phyloP scores from a whole-genome alignment of 2,329 filamentous ascomycete genomes.

The Neonectria hederae region DNA sequence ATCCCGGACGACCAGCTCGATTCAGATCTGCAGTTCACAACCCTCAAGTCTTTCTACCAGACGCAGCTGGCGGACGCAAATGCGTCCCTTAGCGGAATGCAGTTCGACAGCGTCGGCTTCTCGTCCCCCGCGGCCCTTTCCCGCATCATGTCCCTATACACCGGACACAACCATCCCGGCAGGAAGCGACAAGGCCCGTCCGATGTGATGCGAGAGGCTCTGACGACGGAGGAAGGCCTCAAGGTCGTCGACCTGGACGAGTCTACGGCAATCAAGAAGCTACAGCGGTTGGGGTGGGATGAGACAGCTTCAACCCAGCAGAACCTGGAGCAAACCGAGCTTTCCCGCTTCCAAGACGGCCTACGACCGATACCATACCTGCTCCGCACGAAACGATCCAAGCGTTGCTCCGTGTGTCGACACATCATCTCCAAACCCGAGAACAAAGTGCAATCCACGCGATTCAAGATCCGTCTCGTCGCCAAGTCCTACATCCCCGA shows the following conservation, averaged over 20 bases:
- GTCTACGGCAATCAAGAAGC: conserved; percentile 65
- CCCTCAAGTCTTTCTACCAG: conserved; percentile 83
- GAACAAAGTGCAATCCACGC: conserved; percentile 85
- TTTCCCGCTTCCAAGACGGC: conserved; percentile 73
- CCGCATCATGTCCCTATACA: conserved; percentile 92
- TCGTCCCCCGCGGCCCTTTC: conserved; percentile 83
- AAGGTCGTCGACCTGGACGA: conserved; percentile 71
- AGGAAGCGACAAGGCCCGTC: conserved; percentile 75
- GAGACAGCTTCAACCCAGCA: conserved; percentile 64
- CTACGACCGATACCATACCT: conserved; percentile 84
- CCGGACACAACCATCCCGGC: conserved; percentile 67
- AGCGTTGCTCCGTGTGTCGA: conserved; percentile 90
- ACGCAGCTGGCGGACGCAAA: conserved; percentile 75
- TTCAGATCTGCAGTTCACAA: conserved; percentile 76
- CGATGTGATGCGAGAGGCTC: conserved; percentile 83
- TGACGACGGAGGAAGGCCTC: conserved; percentile 75
- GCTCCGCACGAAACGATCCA: conserved; percentile 90
- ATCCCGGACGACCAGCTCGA: conserved; percentile 61
- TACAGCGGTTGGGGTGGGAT: conserved; percentile 70
- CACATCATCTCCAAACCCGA: conserved; percentile 97
- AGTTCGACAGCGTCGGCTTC: conserved; percentile 59
- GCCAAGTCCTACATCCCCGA: conserved; percentile 89
- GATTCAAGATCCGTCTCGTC: conserved; percentile 92
- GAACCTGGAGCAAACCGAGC: conserved; percentile 60
- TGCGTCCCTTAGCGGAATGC: conserved; percentile 59